Evolutionary conservation across 495 filamentous ascomycete species (phyloP).

Genomic region (Podospora tetraspora): DNA sequence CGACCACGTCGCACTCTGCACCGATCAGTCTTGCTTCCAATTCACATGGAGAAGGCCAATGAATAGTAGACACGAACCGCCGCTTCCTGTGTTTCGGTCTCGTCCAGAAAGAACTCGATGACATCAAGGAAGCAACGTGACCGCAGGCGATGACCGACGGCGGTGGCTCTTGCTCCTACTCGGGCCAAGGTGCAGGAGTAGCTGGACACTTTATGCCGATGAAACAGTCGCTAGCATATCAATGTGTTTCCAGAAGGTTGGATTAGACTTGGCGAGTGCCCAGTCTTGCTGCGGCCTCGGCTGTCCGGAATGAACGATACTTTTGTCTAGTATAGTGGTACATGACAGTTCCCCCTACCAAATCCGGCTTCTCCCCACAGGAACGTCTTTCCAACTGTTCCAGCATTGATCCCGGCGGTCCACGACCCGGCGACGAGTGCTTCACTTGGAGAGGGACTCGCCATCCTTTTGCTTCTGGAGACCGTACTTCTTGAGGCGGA

Average conservation of each 20-base stretch:
- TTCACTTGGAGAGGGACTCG: conserved; percentile 35
- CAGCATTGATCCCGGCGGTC: neutral
- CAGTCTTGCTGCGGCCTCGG: neutral
- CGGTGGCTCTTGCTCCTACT: too few relatives aligned
- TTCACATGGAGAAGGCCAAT: too few relatives aligned
- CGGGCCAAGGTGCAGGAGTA: too few relatives aligned
- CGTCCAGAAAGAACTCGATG: too few relatives aligned
- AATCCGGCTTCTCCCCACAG: neutral
- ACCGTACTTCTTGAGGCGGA: conserved; percentile 88
- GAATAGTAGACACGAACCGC: too few relatives aligned
- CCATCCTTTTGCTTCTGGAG: conserved; percentile 60
- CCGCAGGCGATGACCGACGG: too few relatives aligned
- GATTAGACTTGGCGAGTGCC: neutral
- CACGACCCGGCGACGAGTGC: neutral
- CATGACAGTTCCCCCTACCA: neutral
- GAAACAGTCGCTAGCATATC: neutral
- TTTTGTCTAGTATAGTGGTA: neutral
- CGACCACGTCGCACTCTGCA: too few relatives aligned
- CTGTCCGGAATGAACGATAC: neutral
- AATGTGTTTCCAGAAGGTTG: neutral
- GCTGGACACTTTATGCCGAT: too few relatives aligned
- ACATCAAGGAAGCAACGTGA: too few relatives aligned
- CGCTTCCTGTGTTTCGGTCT: too few relatives aligned
- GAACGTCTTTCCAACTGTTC: neutral
- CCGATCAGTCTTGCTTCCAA: too few relatives aligned